Evolutionary conservation across 192 early-diverging fungal species (phyloP).

Genomic region (Mortierella hygrophila): DNA sequence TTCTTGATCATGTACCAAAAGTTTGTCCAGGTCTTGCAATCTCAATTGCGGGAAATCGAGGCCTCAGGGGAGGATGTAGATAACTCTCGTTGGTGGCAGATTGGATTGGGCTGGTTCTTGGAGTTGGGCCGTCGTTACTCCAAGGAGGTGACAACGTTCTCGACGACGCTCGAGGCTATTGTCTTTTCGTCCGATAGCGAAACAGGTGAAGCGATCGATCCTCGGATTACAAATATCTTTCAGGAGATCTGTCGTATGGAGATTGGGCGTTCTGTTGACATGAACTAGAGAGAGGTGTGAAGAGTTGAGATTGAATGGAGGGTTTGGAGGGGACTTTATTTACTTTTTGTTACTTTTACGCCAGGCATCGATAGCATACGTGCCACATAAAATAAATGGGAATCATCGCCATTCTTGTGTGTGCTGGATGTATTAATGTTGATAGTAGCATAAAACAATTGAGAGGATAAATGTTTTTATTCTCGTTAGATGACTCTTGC

Average conservation of each 20-base stretch:
- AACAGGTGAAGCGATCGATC: constrained; percentile 30
- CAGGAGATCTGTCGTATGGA: constrained; percentile 56
- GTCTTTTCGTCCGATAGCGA: constrained; percentile 61
- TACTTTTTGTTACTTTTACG: background rate
- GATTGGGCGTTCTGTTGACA: constrained; percentile 51
- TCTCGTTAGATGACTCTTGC: constrained; percentile 27
- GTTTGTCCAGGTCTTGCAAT: constrained; percentile 66
- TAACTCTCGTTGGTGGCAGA: constrained; percentile 42
- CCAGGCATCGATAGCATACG: background rate
- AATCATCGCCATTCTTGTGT: background rate
- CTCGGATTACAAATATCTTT: constrained; percentile 44
- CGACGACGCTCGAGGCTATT: constrained; percentile 56
- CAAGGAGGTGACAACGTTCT: constrained; percentile 61
- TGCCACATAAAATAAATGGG: background rate
- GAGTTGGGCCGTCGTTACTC: constrained; percentile 71
- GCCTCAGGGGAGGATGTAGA: constrained; percentile 21
- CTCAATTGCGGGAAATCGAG: constrained; percentile 51
- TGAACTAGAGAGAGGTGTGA: constrained; percentile 23
- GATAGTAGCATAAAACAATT: background rate
- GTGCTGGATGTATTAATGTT: background rate
- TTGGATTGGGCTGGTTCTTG: constrained; percentile 67
- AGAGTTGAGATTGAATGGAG: background rate
- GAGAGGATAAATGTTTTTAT: background rate
- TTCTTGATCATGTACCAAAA: constrained; percentile 80
- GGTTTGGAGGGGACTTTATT: background rate